A percentile compares a stretch with the other conserved stretches of the same genome.
phyloP scores from a whole-genome alignment of 2,329 filamentous ascomycete genomes.

The Knoxdaviesia capensis region DNA sequence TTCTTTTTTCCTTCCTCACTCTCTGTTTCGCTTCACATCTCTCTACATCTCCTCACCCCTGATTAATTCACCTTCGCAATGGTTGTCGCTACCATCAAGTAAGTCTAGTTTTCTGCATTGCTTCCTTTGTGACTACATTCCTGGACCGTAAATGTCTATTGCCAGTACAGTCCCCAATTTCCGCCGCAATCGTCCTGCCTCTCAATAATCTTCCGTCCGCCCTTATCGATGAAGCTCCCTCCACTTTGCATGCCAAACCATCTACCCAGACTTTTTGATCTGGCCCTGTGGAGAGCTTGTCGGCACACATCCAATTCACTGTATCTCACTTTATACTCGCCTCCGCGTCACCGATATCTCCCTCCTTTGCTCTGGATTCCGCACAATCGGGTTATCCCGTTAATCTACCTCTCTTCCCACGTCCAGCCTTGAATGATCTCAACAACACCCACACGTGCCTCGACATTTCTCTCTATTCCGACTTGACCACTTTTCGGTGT shows the following conservation, averaged over 20 bases:
- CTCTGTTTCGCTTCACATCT: not conserved
- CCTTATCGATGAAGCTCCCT: not conserved
- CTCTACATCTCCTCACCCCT: not conserved
- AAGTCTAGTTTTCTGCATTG: constrained; percentile 11
- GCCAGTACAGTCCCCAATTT: no score
- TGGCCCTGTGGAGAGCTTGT: no score
- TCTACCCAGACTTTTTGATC: no score
- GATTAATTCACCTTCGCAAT: constrained; percentile 18
- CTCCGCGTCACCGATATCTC: no score
- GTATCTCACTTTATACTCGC: no score
- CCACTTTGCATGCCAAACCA: no score
- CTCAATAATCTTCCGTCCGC: not conserved
- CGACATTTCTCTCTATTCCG: not conserved
- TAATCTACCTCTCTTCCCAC: not conserved
- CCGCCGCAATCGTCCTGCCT: no score
- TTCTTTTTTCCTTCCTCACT: no score
- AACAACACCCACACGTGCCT: not conserved
- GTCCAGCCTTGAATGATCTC: not conserved
- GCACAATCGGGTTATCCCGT: not conserved
- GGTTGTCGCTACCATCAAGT: constrained; percentile 47
- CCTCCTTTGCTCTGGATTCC: not conserved
- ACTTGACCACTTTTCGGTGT: constrained; percentile 2
- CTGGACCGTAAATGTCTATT: no score
- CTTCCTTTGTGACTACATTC: no score
- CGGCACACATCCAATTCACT: no score